phyloP scores from a whole-genome alignment of 108 stramenopile species.

The Skeletonema marinoi region DNA sequence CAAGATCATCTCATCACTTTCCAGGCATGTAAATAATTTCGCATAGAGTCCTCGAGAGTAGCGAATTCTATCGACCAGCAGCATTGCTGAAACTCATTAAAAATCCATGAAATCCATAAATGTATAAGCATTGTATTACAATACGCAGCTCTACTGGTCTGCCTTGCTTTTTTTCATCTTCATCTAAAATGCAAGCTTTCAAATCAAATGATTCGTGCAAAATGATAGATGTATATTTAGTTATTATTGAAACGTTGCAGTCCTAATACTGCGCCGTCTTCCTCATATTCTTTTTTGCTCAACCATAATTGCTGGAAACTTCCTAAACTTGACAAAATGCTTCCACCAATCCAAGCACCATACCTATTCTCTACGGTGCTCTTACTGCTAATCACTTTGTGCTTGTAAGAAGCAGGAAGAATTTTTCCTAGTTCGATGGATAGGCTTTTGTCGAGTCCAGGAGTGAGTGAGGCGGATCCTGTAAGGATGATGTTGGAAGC shows the following conservation, averaged over 20 bases:
- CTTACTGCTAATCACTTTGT: conserved; percentile 69
- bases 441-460: conserved; percentile 70
- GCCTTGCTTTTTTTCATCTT: neutral
- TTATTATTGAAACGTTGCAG: conserved; percentile 66
- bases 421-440: conserved; percentile 60
- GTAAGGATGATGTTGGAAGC: conserved; percentile 70
- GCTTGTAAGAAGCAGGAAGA: conserved; percentile 64
- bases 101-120: neutral
- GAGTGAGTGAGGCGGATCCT: conserved; percentile 70
- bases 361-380: conserved; percentile 77
- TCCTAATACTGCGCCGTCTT: conserved; percentile 83
- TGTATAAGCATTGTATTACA: neutral
- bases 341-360: conserved; percentile 93
- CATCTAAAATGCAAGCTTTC: neutral
- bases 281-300: conserved; percentile 91
- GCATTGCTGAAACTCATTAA: neutral
- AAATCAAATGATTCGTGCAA: neutral
- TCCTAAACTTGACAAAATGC: conserved; percentile 92
- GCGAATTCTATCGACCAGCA: neutral
- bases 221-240: neutral
- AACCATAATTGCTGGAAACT: conserved; percentile 98
- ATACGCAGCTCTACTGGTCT: neutral
- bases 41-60: neutral
- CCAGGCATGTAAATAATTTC: neutral
- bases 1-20: neutral